Conservation (phyloP, 352 stramenopile species). For the Globisporangium irregulare region DNA sequence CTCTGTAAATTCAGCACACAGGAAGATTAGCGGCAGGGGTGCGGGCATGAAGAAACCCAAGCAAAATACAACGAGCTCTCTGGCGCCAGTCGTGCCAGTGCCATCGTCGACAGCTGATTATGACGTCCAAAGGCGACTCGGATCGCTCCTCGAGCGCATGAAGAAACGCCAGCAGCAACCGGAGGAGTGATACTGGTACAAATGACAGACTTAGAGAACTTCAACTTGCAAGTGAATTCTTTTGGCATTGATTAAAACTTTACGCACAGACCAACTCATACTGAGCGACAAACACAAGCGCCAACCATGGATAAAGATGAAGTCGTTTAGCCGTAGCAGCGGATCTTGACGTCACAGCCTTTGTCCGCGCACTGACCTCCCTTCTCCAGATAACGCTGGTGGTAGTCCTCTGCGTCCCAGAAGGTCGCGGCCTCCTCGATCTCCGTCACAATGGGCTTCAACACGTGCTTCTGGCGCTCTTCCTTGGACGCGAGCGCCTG, state of each 20-base stretch:
- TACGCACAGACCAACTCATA: background rate
- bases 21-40: background rate
- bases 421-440: conserved; percentile 80
- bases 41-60: background rate
- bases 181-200: background rate
- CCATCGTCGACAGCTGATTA: conserved; percentile 6
- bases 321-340: conserved; percentile 52
- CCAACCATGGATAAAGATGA: no score
- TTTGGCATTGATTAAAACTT: background rate
- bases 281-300: background rate
- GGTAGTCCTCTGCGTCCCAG: conserved; percentile 93
- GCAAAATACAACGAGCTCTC: conserved; percentile 11
- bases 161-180: conserved; percentile 30
- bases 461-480: conserved; percentile 56
- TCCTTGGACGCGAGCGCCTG: conserved; percentile 59
- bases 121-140: conserved; percentile 33
- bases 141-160: conserved; percentile 35
- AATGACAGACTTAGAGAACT: background rate
- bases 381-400: conserved; percentile 97
- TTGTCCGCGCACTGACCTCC: conserved; percentile 93
- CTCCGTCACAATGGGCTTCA: conserved; percentile 90
- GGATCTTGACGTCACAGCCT: conserved; percentile 85
- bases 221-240: background rate
- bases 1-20: background rate
- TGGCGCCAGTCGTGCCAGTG: conserved; percentile 13